These are phyloP conservation scores for Colletotrichum australisinense DNA, from an alignment of 2,329 filamentous ascomycete species.

Conservation along the genomic window DNA sequence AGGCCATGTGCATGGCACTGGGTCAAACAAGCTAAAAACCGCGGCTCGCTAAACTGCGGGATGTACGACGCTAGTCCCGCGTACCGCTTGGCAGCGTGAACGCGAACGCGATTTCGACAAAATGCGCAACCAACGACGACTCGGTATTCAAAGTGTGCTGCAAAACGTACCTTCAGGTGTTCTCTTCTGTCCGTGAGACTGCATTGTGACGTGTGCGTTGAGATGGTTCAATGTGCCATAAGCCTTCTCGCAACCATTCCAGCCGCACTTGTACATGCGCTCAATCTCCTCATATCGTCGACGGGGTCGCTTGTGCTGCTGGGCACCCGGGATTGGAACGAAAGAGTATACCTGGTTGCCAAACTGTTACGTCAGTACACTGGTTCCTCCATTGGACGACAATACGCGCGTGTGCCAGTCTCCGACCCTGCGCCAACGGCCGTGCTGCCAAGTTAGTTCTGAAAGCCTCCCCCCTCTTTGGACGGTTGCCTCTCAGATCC, in stretches of 20 bases:
- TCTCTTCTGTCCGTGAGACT: conserved; percentile 92
- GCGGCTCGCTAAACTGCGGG: not conserved
- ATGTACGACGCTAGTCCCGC: not conserved
- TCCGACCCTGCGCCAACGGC: not conserved
- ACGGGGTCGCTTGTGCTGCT: conserved; percentile 95
- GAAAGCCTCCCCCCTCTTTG: not conserved
- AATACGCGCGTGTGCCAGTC: conserved; percentile 5
- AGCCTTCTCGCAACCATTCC: conserved; percentile 98
- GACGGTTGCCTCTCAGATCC: not conserved
- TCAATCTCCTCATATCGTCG: conserved; percentile 98
- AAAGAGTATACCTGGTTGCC: conserved; percentile 88
- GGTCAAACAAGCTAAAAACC: not conserved
- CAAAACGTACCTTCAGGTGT: conserved; percentile 89
- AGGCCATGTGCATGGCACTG: conserved; percentile 48
- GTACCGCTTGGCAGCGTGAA: not conserved
- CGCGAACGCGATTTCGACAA: not conserved
- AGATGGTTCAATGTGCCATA: conserved; percentile 98
- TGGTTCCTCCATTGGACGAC: not conserved
- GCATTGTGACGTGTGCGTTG: conserved; percentile 99
- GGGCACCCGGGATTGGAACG: conserved; percentile 94
- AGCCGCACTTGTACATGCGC: conserved; percentile 99
- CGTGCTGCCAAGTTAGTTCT: not conserved
- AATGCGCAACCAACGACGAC: not conserved
- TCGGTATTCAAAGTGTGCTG: not conserved
- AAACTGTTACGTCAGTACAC: conserved; percentile 37